Evolutionary conservation across 768 basidiomycete genomes (phyloP).

Genomic region (Phlegmacium glaucopus): DNA sequence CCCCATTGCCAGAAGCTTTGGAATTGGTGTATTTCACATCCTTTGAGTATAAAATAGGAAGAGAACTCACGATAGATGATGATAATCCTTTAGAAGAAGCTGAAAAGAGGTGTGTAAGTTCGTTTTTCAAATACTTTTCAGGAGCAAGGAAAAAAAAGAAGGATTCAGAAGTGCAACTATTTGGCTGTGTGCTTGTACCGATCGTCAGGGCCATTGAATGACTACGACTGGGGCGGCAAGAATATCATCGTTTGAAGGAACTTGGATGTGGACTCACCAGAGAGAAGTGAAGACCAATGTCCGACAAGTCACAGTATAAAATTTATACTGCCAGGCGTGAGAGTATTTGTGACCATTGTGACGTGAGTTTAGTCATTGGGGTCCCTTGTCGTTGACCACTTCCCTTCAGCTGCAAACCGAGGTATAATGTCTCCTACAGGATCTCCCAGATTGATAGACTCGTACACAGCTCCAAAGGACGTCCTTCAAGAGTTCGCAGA

Average conservation of each 20-base stretch:
- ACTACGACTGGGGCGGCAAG: conserved; percentile 79
- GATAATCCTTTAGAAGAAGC: not conserved
- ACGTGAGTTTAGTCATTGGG: conserved; percentile 26
- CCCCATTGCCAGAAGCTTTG: conserved; percentile 45
- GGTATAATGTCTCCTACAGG: conserved; percentile 56
- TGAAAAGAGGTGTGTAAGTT: conserved; percentile 3
- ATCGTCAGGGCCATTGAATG: conserved; percentile 51
- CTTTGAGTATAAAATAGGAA: conserved; percentile 14
- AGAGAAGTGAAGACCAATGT: conserved; percentile 6
- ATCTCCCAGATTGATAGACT: conserved; percentile 78
- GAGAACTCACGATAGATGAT: conserved; percentile 11
- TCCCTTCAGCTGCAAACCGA: conserved; percentile 18
- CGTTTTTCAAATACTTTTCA: conserved; percentile 1
- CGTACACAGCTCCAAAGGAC: conserved; percentile 91
- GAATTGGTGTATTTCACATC: conserved; percentile 49
- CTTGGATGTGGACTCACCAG: conserved; percentile 14
- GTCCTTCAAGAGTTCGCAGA: conserved; percentile 92
- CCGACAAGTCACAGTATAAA: conserved; percentile 17
- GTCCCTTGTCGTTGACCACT: conserved; percentile 21
- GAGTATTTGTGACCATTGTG: conserved; percentile 18
- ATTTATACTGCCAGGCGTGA: conserved; percentile 24
- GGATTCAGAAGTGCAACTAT: conserved; percentile 60
- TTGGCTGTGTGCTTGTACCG: conserved; percentile 67
- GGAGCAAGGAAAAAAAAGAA: conserved; percentile 7
- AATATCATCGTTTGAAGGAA: conserved; percentile 51